These are phyloP conservation scores for Mycena maculata DNA, from an alignment of 768 basidiomycete species.

Conservation along the genomic window DNA sequence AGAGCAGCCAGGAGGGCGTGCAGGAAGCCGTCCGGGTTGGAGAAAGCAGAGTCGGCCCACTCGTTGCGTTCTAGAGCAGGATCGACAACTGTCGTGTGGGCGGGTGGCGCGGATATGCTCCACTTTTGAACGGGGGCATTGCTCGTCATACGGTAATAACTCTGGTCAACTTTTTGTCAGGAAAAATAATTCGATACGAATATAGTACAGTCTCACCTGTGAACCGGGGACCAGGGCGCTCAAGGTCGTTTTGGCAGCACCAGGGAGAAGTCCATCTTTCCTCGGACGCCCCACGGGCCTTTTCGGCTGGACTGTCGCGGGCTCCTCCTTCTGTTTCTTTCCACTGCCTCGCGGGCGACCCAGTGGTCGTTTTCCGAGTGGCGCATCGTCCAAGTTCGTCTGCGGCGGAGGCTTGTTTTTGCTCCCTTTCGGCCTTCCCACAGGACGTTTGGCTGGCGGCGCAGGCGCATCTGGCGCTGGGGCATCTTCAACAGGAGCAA, in stretches of 20 bases:
- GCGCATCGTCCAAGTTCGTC: conserved; percentile 23
- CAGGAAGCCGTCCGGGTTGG: conserved; percentile 68
- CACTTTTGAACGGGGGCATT: conserved; percentile 18
- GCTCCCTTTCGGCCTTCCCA: conserved; percentile 30
- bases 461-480: neutral
- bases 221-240: conserved; percentile 16
- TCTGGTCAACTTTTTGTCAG: neutral
- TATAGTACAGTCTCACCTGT: conserved; percentile 1
- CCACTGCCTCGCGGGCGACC: conserved; percentile 86
- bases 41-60: conserved; percentile 71
- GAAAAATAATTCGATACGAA: neutral
- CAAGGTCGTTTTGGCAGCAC: conserved; percentile 49
- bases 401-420: conserved; percentile 35
- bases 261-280: conserved; percentile 85
- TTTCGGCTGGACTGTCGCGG: conserved; percentile 57
- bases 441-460: conserved; percentile 17
- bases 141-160: conserved; percentile 1
- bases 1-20: conserved; percentile 67
- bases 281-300: conserved; percentile 84
- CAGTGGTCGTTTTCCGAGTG: conserved; percentile 70
- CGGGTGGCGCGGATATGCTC: conserved; percentile 35
- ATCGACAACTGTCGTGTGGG: conserved; percentile 57
- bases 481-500: neutral
- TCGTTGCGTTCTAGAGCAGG: conserved; percentile 68
- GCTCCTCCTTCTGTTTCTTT: conserved; percentile 68